These are phyloP conservation scores for Stachybotrys elegans DNA, from an alignment of 2,329 filamentous ascomycete species.

Conservation along the genomic window DNA sequence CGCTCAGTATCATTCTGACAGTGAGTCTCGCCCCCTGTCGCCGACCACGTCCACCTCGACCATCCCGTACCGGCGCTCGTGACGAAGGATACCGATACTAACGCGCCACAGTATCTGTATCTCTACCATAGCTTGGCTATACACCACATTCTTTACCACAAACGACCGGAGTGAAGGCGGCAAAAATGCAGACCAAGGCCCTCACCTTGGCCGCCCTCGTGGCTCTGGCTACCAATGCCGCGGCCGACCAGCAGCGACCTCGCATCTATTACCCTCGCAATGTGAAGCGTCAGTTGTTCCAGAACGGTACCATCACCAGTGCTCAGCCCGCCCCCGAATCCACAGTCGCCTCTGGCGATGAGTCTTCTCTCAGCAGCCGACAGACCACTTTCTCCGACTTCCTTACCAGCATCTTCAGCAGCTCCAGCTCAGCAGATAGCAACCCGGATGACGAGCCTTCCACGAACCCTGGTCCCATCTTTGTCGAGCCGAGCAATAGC, in stretches of 20 bases:
- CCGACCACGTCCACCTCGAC: not conserved
- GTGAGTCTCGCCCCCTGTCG: conserved; percentile 19
- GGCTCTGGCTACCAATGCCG: conserved; percentile 41
- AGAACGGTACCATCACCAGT: conserved; percentile 35
- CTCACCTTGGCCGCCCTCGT: conserved; percentile 42
- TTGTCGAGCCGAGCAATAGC: conserved; percentile 7
- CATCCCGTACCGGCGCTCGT: too few relatives aligned
- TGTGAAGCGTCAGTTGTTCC: conserved; percentile 46
- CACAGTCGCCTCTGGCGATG: conserved; percentile 10
- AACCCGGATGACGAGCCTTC: conserved; percentile 2
- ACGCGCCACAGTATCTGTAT: conserved; percentile 4
- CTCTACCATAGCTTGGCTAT: conserved; percentile 9
- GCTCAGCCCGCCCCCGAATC: conserved; percentile 11
- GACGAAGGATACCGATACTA: too few relatives aligned
- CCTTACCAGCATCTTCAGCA: conserved; percentile 16
- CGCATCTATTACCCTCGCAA: conserved; percentile 55
- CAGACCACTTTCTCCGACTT: conserved; percentile 14
- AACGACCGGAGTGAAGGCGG: too few relatives aligned
- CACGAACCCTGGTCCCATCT: conserved; percentile 1
- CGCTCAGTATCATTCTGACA: conserved; percentile 48
- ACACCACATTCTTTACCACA: conserved; percentile 11
- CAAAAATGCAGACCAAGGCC: conserved; percentile 48
- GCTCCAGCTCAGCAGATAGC: conserved; percentile 1
- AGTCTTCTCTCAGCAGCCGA: conserved; percentile 1
- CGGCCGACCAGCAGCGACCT: conserved; percentile 39